Percentiles rank a stretch among this genome's conserved stretches.
Evolutionary conservation across 129 eudicot species (phyloP).

Genomic region (Ambrosia artemisiifolia): DNA sequence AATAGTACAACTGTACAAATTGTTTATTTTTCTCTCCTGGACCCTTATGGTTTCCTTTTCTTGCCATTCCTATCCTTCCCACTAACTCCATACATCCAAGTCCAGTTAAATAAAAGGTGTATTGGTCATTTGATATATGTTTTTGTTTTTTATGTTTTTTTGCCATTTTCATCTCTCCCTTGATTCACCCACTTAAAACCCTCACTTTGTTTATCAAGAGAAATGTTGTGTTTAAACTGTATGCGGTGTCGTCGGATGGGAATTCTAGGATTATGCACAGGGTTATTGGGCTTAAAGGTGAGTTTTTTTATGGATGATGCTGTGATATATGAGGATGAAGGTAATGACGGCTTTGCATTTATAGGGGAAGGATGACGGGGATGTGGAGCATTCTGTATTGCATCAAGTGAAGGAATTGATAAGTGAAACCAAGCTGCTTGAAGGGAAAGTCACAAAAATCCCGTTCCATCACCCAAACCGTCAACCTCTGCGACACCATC

Average conservation of each 20-base stretch:
- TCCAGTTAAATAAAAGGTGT: too few relatives aligned
- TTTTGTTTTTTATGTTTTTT: too few relatives aligned
- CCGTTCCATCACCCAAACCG: too few relatives aligned
- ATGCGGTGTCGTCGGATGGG: conserved; percentile 89
- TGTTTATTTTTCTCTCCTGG: too few relatives aligned
- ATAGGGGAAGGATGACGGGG: conserved; percentile 4
- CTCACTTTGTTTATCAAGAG: conserved; percentile 93
- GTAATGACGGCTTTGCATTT: conserved; percentile 3
- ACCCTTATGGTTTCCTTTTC: too few relatives aligned
- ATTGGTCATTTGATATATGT: too few relatives aligned
- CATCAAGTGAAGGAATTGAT: conserved; percentile 21
- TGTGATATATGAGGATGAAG: conserved; percentile 42
- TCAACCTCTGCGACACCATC: too few relatives aligned
- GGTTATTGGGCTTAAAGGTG: conserved; percentile 80
- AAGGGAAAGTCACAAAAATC: conserved; percentile 54
- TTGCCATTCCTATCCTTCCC: too few relatives aligned
- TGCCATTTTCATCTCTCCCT: too few relatives aligned
- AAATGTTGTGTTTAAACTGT: conserved; percentile 86
- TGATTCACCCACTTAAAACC: too few relatives aligned
- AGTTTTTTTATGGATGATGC: conserved; percentile 24
- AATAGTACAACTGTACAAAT: too few relatives aligned
- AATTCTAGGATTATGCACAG: conserved; percentile 60
- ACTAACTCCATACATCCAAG: too few relatives aligned
- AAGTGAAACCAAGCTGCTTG: conserved; percentile 53
- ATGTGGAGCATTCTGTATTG: background rate